Evolutionary conservation across 305 asterid species (phyloP), one percentile per base, ranked within the genome.

Genomic region (Fraxinus floribunda): DNA sequence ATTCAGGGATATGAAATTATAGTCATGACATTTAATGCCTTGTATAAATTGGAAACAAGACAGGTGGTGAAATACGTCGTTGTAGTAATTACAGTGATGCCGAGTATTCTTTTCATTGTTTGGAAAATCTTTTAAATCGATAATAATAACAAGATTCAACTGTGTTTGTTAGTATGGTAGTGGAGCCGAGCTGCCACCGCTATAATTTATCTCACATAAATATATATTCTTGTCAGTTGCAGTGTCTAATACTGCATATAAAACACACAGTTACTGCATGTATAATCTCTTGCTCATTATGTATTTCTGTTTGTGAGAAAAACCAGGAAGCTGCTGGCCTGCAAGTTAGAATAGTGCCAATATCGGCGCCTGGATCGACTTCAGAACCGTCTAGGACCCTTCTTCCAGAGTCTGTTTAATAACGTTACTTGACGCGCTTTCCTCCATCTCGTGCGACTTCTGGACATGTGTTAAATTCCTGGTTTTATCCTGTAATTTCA

Each of bases 311-410:
- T 7, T 52, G 64, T 76, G 81, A 60, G 46, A 13, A 34, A 64
- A 76, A 83, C 26, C 87, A 90, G 92, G 92, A 88, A 85, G 90
- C 89, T 18, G 88, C 90, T 71, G 90, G 91, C 30, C 79, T 88
- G 83, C 92, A 89, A 66, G 87, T 88, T 30, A 87, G 88, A 79
- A 79, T 88, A 72, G 88, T 87, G 11, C 88, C 87, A 64, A 82
- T 66, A 79, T 78, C 91, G 34, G 83, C 87, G 60, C 79, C 77
- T 32, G 86, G 77, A 52, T 83, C 86, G 24, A 75, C 85, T 3
- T 78, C 81, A 30, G 86, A 70, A 39, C 85, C 85, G 38, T 80
- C 85, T 3, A 77, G 39, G 8, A 78, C 76, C 64, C 84, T 86
- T 64, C 80, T 35, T 16, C 55, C 85, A 7, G 87, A 70, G 64